phyloP scores from a whole-genome alignment of 306 rosid species.

The Alnus rubra region DNA sequence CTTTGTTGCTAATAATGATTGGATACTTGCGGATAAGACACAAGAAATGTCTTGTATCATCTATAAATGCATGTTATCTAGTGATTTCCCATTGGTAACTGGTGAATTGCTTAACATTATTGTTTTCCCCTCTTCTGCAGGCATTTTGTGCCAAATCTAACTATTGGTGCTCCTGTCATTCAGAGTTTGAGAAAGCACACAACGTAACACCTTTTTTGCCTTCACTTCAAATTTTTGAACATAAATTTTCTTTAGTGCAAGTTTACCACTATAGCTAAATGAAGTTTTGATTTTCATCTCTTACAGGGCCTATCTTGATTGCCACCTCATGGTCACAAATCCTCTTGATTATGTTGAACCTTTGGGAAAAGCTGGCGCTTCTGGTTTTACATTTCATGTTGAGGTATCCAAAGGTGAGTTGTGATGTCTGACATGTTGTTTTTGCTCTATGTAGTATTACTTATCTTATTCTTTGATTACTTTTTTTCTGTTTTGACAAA shows the following conservation, averaged over 20 bases:
- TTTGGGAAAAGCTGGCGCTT: conserved; percentile 88
- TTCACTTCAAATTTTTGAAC: conserved; percentile 4
- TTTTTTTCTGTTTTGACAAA: conserved; percentile 21
- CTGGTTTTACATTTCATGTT: conserved; percentile 90
- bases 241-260: conserved; percentile 2
- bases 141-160: conserved; percentile 94
- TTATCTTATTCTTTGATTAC: conserved; percentile 7
- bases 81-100: conserved; percentile 1
- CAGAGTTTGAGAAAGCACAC: conserved; percentile 96
- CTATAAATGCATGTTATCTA: background rate
- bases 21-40: conserved; percentile 8
- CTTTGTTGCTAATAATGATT: conserved; percentile 24
- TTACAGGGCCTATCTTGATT: conserved; percentile 89
- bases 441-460: conserved; percentile 4
- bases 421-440: conserved; percentile 4
- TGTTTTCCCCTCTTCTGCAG: conserved; percentile 35
- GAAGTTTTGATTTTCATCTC: conserved; percentile 8
- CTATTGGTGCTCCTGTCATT: conserved; percentile 90
- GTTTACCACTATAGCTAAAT: conserved; percentile 17
- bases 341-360: conserved; percentile 91
- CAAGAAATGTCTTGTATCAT: background rate
- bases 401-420: conserved; percentile 79
- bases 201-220: conserved; percentile 47
- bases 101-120: background rate
- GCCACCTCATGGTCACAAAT: conserved; percentile 96